phyloP scores from a whole-genome alignment of 139 green algal species.

The Coelastrella sp. region DNA sequence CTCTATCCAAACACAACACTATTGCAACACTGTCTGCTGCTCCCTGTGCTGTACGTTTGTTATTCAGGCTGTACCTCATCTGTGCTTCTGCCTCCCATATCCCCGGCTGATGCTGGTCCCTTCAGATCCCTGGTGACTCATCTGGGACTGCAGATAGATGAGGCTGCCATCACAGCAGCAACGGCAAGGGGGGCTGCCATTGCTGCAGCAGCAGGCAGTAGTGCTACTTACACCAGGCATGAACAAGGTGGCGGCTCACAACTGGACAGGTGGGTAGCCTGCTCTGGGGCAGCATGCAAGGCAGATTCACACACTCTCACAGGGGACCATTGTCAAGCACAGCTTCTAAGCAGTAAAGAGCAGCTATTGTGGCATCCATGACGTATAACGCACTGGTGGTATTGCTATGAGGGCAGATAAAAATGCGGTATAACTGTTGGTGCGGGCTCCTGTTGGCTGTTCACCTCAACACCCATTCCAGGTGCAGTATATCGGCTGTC shows the following conservation, averaged over 20 bases:
- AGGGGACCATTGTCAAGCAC: neutral
- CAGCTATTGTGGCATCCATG: too few relatives aligned
- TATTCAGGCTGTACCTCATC: neutral
- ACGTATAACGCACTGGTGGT: too few relatives aligned
- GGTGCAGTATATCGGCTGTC: neutral
- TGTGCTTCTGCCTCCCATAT: constrained; percentile 37
- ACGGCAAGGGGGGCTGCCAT: neutral
- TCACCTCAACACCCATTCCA: neutral
- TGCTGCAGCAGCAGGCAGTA: neutral
- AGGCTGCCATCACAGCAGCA: constrained; percentile 25
- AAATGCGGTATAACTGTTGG: too few relatives aligned
- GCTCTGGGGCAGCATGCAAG: neutral
- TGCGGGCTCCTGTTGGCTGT: neutral
- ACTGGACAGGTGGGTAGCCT: too few relatives aligned
- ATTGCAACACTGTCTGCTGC: neutral
- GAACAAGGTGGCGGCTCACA: neutral
- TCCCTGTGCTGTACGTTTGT: neutral
- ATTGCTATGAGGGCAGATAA: too few relatives aligned
- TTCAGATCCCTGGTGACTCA: constrained; percentile 41
- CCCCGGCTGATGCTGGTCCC: constrained; percentile 3
- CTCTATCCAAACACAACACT: neutral
- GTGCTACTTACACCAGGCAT: neutral
- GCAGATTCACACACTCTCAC: neutral
- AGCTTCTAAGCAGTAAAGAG: too few relatives aligned
- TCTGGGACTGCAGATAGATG: constrained; percentile 23